Evolutionary conservation across 805 yeast genomes (phyloP).

Genomic region (Zygotorulaspora sp.): DNA sequence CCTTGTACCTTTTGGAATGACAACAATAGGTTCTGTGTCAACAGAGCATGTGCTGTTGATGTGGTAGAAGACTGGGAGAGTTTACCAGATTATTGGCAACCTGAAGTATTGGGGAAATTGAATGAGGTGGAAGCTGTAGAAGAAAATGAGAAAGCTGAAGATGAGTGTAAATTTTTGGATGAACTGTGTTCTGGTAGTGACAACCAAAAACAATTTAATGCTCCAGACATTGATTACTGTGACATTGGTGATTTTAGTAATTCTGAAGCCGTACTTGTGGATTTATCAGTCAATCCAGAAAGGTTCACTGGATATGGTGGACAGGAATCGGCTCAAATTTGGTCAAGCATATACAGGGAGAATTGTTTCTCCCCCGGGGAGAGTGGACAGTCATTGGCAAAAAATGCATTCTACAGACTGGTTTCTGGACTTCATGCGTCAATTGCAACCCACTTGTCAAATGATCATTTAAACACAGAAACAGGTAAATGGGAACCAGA

Average conservation of each 20-base stretch:
- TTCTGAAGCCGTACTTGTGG: slow-evolving; percentile 75
- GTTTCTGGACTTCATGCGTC: slow-evolving; percentile 94
- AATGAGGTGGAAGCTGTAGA: slow-evolving; percentile 31
- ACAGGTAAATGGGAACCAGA: slow-evolving; percentile 84
- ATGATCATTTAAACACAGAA: slow-evolving; percentile 66
- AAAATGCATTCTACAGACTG: slow-evolving; percentile 79
- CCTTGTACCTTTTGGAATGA: slow-evolving; percentile 86
- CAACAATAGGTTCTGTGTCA: slow-evolving; percentile 74
- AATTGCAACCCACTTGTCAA: slow-evolving; percentile 86
- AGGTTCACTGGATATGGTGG: slow-evolving; percentile 96
- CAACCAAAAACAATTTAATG: slow-evolving; percentile 12
- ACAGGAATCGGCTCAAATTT: slow-evolving; percentile 81
- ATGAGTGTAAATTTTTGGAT: slow-evolving; percentile 36
- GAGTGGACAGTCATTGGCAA: slow-evolving; percentile 69
- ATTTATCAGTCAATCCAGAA: slow-evolving; percentile 85
- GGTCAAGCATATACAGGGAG: slow-evolving; percentile 89
- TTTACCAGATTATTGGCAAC: slow-evolving; percentile 68
- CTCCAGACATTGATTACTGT: slow-evolving; percentile 58
- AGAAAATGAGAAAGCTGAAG: slow-evolving; percentile 31
- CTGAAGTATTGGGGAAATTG: slow-evolving; percentile 53
- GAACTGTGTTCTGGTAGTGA: slow-evolving; percentile 35
- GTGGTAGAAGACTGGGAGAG: slow-evolving; percentile 68
- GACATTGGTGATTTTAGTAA: slow-evolving; percentile 57
- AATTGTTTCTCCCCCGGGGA: slow-evolving; percentile 66
- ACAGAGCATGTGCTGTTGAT: slow-evolving; percentile 86